Conservation (phyloP, 768 basidiomycete species). For the Trametes villosa region DNA sequence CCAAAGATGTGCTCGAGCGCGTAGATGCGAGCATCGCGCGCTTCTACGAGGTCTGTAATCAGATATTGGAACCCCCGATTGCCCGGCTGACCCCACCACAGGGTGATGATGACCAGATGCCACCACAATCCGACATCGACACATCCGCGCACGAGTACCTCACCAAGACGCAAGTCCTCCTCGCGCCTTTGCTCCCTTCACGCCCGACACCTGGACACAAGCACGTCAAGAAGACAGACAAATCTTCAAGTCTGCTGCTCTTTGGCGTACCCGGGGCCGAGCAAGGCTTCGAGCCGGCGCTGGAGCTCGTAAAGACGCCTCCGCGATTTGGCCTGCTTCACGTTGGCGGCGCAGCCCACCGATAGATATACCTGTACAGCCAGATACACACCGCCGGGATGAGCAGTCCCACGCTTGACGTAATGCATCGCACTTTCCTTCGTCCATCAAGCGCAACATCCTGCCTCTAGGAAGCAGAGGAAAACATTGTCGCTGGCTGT, state of each 20-base stretch:
- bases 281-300: conserved; percentile 57
- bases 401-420: neutral
- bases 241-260: conserved; percentile 47
- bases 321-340: conserved; percentile 77
- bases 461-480: no score
- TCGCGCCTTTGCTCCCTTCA: conserved; percentile 60
- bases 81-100: neutral
- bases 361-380: conserved; percentile 19
- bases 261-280: conserved; percentile 58
- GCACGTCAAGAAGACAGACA: conserved; percentile 27
- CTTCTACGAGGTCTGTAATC: conserved; percentile 13
- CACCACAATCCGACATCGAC: conserved; percentile 6
- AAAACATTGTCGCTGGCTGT: no score
- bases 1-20: neutral
- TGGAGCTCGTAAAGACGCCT: conserved; percentile 71
- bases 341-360: conserved; percentile 49
- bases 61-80: neutral
- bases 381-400: neutral
- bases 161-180: conserved; percentile 60
- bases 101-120: neutral
- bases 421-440: conserved; percentile 1
- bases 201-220: conserved; percentile 17
- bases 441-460: neutral
- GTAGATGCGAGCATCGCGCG: conserved; percentile 6
- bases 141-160: conserved; percentile 46